Percentiles rank a stretch among this genome's conserved stretches.
Conservation (phyloP, 306 rosid genomes). For the Trifolium fragiferum region DNA sequence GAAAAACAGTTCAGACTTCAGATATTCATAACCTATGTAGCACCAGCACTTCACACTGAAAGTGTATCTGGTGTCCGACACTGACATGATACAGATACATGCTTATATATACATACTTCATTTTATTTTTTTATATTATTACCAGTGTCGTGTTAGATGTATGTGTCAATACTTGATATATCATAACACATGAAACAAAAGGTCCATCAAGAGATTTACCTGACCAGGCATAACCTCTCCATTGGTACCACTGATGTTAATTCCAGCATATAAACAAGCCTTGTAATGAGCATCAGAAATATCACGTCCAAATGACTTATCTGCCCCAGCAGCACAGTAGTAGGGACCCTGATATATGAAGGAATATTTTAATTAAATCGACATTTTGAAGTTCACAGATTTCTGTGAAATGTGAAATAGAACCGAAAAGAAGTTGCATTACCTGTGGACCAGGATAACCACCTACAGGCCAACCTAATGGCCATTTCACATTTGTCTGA, state of each 20-base stretch:
- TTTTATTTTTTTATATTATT: neutral
- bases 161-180: neutral
- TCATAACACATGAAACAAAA: constrained; percentile 32
- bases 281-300: constrained; percentile 99
- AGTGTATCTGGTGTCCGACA: neutral
- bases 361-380: constrained; percentile 10
- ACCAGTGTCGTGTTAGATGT: neutral
- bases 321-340: constrained; percentile 94
- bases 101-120: too few relatives aligned
- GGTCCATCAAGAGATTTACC: constrained; percentile 56
- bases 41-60: neutral
- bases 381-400: constrained; percentile 7
- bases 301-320: constrained; percentile 98
- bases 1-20: constrained; percentile 33
- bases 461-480: constrained; percentile 98
- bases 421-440: constrained; percentile 27
- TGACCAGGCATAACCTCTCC: constrained; percentile 99
- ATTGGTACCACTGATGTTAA: constrained; percentile 95
- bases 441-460: constrained; percentile 99
- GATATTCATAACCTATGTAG: constrained; percentile 26
- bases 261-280: constrained; percentile 98
- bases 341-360: constrained; percentile 81
- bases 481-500: constrained; percentile 91
- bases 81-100: neutral
- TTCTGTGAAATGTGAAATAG: constrained; percentile 32